Percentiles rank a stretch among this genome's conserved stretches.
phyloP scores from a whole-genome alignment of 2,329 filamentous ascomycete genomes.

The Ilyonectria robusta region DNA sequence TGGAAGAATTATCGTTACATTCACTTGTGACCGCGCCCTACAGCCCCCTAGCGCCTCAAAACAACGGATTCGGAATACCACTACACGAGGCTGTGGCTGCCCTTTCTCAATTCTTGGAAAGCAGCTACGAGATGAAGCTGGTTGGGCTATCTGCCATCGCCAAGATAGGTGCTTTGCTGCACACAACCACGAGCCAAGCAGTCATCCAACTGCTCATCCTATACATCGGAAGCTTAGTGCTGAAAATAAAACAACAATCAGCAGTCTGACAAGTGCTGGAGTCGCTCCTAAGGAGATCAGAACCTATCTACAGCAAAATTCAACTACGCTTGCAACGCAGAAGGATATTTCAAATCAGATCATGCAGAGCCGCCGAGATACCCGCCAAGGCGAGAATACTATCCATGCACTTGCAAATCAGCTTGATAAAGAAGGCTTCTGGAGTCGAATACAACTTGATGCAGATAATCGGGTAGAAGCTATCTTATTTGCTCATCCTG shows the following conservation, averaged over 20 bases:
- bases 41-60: neutral
- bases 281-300: conserved; percentile 33
- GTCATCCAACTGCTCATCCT: neutral
- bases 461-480: conserved; percentile 31
- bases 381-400: conserved; percentile 28
- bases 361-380: conserved; percentile 27
- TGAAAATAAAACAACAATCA: neutral
- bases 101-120: conserved; percentile 2
- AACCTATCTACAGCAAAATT: conserved; percentile 30
- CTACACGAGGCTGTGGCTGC: neutral
- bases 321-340: conserved; percentile 31
- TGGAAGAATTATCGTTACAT: neutral
- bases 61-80: neutral
- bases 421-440: conserved; percentile 25
- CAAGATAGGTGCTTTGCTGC: neutral
- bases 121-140: neutral
- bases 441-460: conserved; percentile 33
- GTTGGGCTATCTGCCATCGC: neutral
- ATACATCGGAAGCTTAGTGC: neutral
- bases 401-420: conserved; percentile 38
- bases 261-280: neutral
- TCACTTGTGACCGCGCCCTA: conserved; percentile 4
- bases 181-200: conserved; percentile 10
- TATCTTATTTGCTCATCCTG: conserved; percentile 40
- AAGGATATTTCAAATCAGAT: conserved; percentile 45